phyloP scores from a whole-genome alignment of 2,329 filamentous ascomycete species.

The Alternaria conjuncta region DNA sequence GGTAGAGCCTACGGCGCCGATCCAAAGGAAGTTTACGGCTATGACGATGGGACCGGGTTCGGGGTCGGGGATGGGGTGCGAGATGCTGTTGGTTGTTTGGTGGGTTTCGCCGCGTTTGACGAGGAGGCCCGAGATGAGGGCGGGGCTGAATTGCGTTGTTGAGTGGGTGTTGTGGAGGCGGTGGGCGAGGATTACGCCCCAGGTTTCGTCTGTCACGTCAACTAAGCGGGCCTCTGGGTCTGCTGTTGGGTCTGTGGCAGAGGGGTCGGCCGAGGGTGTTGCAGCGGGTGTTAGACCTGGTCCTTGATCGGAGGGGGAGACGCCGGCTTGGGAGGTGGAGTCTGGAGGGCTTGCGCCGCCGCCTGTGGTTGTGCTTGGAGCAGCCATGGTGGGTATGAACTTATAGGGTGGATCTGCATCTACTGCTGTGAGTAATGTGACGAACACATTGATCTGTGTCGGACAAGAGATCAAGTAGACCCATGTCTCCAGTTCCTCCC shows the following conservation, averaged over 20 bases:
- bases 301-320: constrained; percentile 41
- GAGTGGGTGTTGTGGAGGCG: constrained; percentile 50
- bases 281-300: constrained; percentile 67
- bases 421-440: constrained; percentile 67
- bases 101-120: constrained; percentile 49
- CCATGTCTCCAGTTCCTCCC: constrained; percentile 64
- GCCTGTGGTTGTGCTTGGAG: constrained; percentile 16
- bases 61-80: constrained; percentile 28
- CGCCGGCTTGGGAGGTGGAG: constrained; percentile 43
- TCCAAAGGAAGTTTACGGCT: constrained; percentile 55
- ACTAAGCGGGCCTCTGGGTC: constrained; percentile 73
- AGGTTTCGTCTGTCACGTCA: constrained; percentile 76
- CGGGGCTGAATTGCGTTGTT: constrained; percentile 42
- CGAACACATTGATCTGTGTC: constrained; percentile 46
- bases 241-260: constrained; percentile 50
- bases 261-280: constrained; percentile 63
- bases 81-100: constrained; percentile 17
- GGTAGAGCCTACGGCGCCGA: constrained; percentile 49
- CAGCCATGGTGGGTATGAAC: constrained; percentile 59
- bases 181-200: constrained; percentile 74
- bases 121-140: constrained; percentile 52
- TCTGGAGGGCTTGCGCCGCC: constrained; percentile 33
- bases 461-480: constrained; percentile 44
- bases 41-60: constrained; percentile 43
- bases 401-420: constrained; percentile 70